Percentiles rank a stretch among this genome's conserved stretches.
phyloP scores from a whole-genome alignment of 768 basidiomycete genomes.

The Gymnopilus dilepis region DNA sequence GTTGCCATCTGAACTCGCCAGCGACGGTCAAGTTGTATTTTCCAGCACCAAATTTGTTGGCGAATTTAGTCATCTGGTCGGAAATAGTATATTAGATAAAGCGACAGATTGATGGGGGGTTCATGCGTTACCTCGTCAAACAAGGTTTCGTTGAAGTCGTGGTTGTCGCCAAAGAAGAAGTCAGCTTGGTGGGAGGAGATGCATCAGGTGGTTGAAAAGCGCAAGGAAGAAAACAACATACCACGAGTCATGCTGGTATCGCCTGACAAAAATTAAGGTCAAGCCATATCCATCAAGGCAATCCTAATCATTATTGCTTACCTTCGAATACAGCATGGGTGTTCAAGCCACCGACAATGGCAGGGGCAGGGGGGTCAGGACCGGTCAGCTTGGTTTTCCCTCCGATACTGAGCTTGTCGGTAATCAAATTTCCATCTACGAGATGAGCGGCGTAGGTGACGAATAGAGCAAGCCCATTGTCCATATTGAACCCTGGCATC shows the following conservation, averaged over 20 bases:
- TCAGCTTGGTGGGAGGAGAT: slow-evolving; percentile 14
- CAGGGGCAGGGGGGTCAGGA: slow-evolving; percentile 28
- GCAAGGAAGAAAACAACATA: neutral
- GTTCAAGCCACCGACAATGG: slow-evolving; percentile 30
- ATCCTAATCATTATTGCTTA: neutral
- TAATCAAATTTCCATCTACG: slow-evolving; percentile 30
- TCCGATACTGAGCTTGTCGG: slow-evolving; percentile 29
- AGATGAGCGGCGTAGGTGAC: slow-evolving; percentile 31
- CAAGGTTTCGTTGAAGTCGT: slow-evolving; percentile 31
- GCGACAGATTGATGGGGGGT: neutral
- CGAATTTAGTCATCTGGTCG: slow-evolving; percentile 24
- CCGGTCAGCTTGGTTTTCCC: slow-evolving; percentile 29
- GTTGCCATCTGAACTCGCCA: slow-evolving; percentile 26
- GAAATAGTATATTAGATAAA: neutral
- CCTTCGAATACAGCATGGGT: slow-evolving; percentile 33
- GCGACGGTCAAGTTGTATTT: slow-evolving; percentile 33
- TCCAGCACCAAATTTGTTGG: slow-evolving; percentile 31
- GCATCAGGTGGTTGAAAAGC: neutral
- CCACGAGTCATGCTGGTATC: slow-evolving; percentile 29
- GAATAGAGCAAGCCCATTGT: slow-evolving; percentile 24
- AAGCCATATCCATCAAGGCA: neutral
- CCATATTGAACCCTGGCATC: slow-evolving; percentile 28
- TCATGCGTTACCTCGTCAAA: slow-evolving; percentile 24
- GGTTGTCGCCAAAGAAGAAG: slow-evolving; percentile 30
- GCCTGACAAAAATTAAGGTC: slow-evolving; percentile 10